Base-by-base conservation (phyloP, 179 eudicot species). In the Patellifolia procumbens region DNA sequence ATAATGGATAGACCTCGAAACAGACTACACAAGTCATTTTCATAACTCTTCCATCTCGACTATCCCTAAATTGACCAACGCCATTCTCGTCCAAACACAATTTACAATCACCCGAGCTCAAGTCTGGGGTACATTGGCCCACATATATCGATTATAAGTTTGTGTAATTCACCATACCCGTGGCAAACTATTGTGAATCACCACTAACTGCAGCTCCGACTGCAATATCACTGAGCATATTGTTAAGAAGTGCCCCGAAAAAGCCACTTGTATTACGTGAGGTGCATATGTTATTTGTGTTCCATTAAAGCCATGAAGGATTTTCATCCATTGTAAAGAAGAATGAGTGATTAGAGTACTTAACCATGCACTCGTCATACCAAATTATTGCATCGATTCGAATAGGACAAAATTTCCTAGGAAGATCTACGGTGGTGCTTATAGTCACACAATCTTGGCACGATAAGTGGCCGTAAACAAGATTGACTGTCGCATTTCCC, bases 381-480 rank as follows among this genome's bases (percentile, higher is more conserved):
- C 82, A 79, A 22, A 79, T n/a, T 4, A 74, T 39, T 1, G 68
- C 78, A 4, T 19, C 32, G 46, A 24, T 66, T 16, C 46, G 16
- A 1, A 64, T 72, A 16, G 85, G 83, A 48, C 88, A 86, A 31
- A 2, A 6, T 56, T 10, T 8, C 16, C 7, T 37, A 11, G 31
- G 73, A 7, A 39, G 4, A 17, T 78, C 81, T 0, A 4, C 48
- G 7, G 2, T 73, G 24, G 72, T 7, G 2, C 86, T 84, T 13
- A 43, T 43, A 6, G 35, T 48, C 5, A 83, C 85, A 29, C 86
- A 86, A 0, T 73, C 73, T n/a, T 63, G 46, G 28, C 86, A 86
- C 0, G 32, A 35, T 7, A 73, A 86, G 73, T 81, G 83, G 24
- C 88, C 85, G 75, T 76, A 68, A 11, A 76, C 74, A 13, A 9